phyloP scores from a whole-genome alignment of 2,329 filamentous ascomycete genomes.

The Penicillium sp. region DNA sequence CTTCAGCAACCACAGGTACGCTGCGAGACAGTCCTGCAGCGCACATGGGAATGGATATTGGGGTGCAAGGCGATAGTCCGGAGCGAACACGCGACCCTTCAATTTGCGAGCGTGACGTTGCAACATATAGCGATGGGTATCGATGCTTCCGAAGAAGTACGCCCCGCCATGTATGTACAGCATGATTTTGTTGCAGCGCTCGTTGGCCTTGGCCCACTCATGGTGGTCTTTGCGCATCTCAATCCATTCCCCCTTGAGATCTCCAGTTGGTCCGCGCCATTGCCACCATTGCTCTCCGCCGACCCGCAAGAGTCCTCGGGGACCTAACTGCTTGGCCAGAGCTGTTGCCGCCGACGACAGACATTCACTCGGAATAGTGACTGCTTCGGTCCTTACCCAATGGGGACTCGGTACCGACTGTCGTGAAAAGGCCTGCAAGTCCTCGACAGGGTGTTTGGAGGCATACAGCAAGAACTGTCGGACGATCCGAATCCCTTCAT shows the following conservation, averaged over 20 bases:
- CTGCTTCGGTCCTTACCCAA: conserved; percentile 75
- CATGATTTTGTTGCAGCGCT: conserved; percentile 66
- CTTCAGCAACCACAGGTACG: conserved; percentile 76
- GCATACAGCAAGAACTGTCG: conserved; percentile 79
- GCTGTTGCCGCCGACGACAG: conserved; percentile 61
- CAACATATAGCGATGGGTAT: conserved; percentile 97
- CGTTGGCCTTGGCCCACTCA: conserved; percentile 59
- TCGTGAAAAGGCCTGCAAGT: conserved; percentile 81
- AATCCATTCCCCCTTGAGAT: conserved; percentile 84
- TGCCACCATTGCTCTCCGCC: conserved; percentile 87
- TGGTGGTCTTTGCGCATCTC: conserved; percentile 84
- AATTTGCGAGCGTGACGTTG: conserved; percentile 92
- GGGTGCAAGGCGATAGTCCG: conserved; percentile 78
- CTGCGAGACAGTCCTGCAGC: conserved; percentile 79
- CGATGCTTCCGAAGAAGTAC: conserved; percentile 92
- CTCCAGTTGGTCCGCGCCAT: conserved; percentile 63
- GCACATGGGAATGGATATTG: conserved; percentile 96
- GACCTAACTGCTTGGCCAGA: conserved; percentile 68
- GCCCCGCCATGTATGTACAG: conserved; percentile 91
- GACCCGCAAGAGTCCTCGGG: conserved; percentile 64
- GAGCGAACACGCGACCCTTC: conserved; percentile 80
- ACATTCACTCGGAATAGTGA: conserved; percentile 59
- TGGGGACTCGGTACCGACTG: conserved; percentile 87
- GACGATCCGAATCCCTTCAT: conserved; percentile 83
- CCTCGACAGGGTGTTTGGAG: conserved; percentile 85